Evolutionary conservation across 768 basidiomycete species (phyloP).

Genomic region (Collybia sp.): DNA sequence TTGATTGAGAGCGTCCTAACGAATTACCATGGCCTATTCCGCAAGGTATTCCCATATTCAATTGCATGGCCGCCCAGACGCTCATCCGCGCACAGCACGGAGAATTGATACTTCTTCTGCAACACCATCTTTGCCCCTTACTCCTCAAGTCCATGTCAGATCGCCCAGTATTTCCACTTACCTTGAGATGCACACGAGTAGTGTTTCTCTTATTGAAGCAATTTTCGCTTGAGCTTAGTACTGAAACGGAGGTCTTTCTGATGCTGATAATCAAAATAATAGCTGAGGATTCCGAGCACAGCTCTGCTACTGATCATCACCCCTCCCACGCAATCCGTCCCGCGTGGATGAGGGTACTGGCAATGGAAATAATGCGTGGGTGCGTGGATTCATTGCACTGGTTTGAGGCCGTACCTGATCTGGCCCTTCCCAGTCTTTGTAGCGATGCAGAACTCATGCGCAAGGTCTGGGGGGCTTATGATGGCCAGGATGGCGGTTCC

Average conservation of each 20-base stretch:
- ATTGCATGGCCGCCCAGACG: constrained; percentile 3
- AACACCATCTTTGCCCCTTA: constrained; percentile 86
- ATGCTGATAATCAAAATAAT: constrained; percentile 65
- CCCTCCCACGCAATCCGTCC: constrained; percentile 43
- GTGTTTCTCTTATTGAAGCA: constrained; percentile 92
- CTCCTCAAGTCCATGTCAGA: constrained; percentile 85
- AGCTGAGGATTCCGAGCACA: constrained; percentile 40
- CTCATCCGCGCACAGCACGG: constrained; percentile 46
- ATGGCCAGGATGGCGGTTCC: constrained; percentile 53
- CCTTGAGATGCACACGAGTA: constrained; percentile 87
- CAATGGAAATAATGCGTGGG: constrained; percentile 93
- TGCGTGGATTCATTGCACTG: constrained; percentile 18
- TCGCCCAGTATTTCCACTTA: constrained; percentile 78
- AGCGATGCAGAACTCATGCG: constrained; percentile 77
- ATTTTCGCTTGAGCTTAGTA: constrained; percentile 75
- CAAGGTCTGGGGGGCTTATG: constrained; percentile 76
- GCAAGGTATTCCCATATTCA: constrained; percentile 46
- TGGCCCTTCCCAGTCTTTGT: constrained; percentile 47
- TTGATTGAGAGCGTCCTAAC: constrained; percentile 95
- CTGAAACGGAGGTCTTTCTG: constrained; percentile 85
- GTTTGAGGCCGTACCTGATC: background rate
- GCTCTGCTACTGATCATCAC: constrained; percentile 13
- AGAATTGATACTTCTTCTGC: constrained; percentile 82
- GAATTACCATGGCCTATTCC: constrained; percentile 84
- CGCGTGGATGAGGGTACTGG: constrained; percentile 85